Conservation (phyloP, 305 asterid genomes). For the Salvia sclarea region DNA sequence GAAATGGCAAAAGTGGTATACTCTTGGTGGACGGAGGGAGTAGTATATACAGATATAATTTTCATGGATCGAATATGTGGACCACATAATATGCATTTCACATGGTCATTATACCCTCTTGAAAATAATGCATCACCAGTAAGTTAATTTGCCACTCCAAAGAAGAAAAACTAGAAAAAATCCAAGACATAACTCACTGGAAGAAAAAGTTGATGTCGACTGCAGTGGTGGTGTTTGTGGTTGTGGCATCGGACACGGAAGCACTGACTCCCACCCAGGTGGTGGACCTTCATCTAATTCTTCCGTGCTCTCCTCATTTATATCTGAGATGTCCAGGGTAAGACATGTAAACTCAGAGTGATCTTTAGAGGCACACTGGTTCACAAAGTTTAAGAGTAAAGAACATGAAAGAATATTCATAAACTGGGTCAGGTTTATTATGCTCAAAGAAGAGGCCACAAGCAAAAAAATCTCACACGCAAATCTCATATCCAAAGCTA, state of each 20-base stretch:
- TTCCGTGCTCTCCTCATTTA: slow-evolving; percentile 43
- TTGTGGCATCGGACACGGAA: slow-evolving; percentile 43
- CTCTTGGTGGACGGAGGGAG: no score
- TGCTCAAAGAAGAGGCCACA: slow-evolving; percentile 1
- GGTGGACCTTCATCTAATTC: slow-evolving; percentile 71
- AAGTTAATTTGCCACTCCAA: not conserved
- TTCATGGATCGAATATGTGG: not conserved
- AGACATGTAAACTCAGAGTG: slow-evolving; percentile 30
- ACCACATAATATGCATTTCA: not conserved
- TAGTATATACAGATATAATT: not conserved
- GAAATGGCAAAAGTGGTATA: no score
- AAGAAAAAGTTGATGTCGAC: slow-evolving; percentile 41
- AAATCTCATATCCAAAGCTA: slow-evolving; percentile 10
- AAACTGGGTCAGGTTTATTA: not conserved
- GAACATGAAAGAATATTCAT: slow-evolving; percentile 18
- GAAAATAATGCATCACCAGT: not conserved
- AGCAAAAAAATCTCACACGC: not conserved
- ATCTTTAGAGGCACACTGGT: slow-evolving; percentile 16
- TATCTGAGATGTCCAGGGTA: slow-evolving; percentile 42
- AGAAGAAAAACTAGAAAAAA: not conserved
- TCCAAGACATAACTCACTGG: slow-evolving; percentile 44
- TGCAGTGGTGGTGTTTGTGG: slow-evolving; percentile 40
- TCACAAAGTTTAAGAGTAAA: slow-evolving; percentile 22
- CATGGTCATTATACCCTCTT: not conserved
- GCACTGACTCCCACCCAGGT: slow-evolving; percentile 65